Base-by-base conservation (phyloP, 2,329 filamentous ascomycete species). In the Fusarium paranaense region DNA sequence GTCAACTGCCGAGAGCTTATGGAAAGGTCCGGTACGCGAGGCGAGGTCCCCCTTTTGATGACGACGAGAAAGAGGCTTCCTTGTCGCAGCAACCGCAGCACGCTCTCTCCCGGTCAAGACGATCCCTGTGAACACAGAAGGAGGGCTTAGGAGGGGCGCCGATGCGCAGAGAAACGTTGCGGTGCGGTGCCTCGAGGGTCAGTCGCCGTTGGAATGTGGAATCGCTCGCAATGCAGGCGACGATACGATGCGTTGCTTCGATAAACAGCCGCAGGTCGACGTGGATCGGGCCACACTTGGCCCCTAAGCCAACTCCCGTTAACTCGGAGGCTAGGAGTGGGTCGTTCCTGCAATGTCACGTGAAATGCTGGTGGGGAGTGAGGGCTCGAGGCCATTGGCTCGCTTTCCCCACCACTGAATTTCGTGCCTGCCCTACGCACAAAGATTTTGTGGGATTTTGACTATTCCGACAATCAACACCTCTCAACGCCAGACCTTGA, bases 401-500 rank as follows among this genome's bases (percentile, higher is more conserved):
- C 80, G 82, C 80, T 81, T 75, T 32, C 73, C 73, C 79, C 78
- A 77, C 75, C 76, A 76, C 72, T 71, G 76, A 79, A 79, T 78
- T 82, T 82, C 77, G 78, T 81, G 69, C 80, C 80, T 82, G 81
- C 81, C 80, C 81, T 83, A 83, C 82, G 82, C 82, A 84, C 82
- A 84, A 82, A 83, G 81, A 83, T 78, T 84, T 83, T 83, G 81
- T 79, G 81, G 81, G 82, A 82, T 82, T 82, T 78, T 80, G 64
- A 50, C 77, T 76, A 80, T 78, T 78, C 76, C 75, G 79, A 81
- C 80, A 79, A 52, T 79, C 79, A 82, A 79, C 80, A 81, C 78
- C 78, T 81, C 78, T 76, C 80, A 82, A 81, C 81, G 81, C 79
- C 82, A 82, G 78, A 82, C 78, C 77, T 80, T 79, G 78, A 81